Base-by-base conservation (phyloP, 139 green algal species). In the Dunaliella primolecta region DNA sequence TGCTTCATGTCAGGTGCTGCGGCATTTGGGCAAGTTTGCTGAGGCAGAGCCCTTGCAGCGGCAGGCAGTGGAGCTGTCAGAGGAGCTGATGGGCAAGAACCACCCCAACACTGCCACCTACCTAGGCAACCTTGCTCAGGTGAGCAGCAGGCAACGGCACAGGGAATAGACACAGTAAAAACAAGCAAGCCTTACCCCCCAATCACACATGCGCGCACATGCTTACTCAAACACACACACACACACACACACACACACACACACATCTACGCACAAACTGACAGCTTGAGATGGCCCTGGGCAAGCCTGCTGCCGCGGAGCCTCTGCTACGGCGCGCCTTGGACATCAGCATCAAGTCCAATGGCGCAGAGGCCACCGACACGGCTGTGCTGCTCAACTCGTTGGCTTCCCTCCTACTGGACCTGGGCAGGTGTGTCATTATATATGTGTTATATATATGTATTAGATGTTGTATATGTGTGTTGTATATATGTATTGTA, bases 31-130 rank as follows among this genome's bases (percentile, higher is more conserved):
- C 38, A 72, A 80, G 37, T 86, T 86, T 34, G 3, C 36, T 23
- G 83, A 86, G 83, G 83, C 83, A 1, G 83, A 86, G 83, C 64
- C 77, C 1, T 74, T 86, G 31, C 83, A 86, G 75, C 83, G 75
- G 2, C 36, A 82, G 38, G 83, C 83, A 1, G 72, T 86, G 11
- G 38, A 79, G 30, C 83, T 86, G 25, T 81, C 32, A 15, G 75
- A 82, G 36, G 78, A 83, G 37, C 74, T 83, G 36, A 83, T 83
- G 78, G 78, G 78, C 37, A 83, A 83, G 37, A 35, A 79, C 1
- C 85, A 88, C 81, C 55, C 75, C n/a, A 36, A 78, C 78, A 85
- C 85, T 7, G 85, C 85, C 55, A 85, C 85, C 27, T 80, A 83
- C 46, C 70, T 84, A 3, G 81, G 76, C 72, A 85, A 85, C 75